Evolutionary conservation across 192 early-diverging fungal genomes (phyloP), one percentile per base, ranked within the genome.

Genomic region (Pilaira anomala): DNA sequence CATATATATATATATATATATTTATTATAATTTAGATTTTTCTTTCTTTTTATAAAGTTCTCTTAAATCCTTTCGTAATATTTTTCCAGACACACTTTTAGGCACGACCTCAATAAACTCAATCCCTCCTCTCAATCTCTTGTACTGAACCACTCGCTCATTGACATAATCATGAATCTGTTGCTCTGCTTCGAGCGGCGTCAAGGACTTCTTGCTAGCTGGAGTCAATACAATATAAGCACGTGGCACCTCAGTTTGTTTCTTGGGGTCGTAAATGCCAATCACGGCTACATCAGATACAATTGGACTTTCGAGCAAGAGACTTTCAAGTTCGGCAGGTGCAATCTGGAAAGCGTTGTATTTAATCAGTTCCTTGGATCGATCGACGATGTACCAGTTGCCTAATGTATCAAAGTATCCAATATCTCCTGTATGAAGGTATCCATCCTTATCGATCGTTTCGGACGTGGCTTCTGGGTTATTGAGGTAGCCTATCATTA

Each of bases 11-110:
- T 33, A 33, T 33, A 4, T 33, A 33, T 33, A 4, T 7, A 33
- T 33, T 33, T 36, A 36, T 6, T 36, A 36, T 36, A 36, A 36
- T 36, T 36, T 36, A 36, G 33, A 1, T 6, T 9, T 1, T 9
- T 36, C 4, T 36, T 36, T 5, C 6, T 36, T 36, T 9, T 36
- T 36, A 6, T 36, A 36, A 36, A 36, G 33, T 36, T 62, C 60
- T 28, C 67, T 33, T 21, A 68, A 49, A 11, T 86, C 78, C 19
- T 81, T 74, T 42, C 93, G 81, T 72, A 96, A 78, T 52, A 95
- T 92, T 78, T 95, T 95, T 41, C 93, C 95, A 1, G 89, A 80
- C 1, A 89, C 80, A 61, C 84, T 83, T 65, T 92, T 92, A 33
- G 92, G 93, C 30, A 95, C 84, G 26, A 65, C 77, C 11, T 84